Percentiles rank a stretch among this genome's conserved stretches.
Evolutionary conservation across 768 basidiomycete genomes (phyloP).

Genomic region (Termitomyces sp.): DNA sequence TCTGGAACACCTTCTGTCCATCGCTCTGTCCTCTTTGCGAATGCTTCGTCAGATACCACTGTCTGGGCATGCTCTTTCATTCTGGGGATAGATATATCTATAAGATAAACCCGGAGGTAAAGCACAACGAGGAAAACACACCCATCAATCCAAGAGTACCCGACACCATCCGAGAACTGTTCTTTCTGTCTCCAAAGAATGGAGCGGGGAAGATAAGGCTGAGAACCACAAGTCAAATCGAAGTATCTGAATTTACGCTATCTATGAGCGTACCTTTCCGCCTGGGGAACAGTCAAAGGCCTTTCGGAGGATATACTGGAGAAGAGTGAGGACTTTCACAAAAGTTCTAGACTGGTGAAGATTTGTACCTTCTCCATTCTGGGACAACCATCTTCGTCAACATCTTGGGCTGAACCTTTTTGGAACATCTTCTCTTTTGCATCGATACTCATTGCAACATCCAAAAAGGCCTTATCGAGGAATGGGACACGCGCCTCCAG

Average conservation of each 20-base stretch:
- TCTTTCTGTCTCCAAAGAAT: constrained; percentile 99
- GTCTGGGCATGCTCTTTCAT: constrained; percentile 86
- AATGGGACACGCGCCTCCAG: constrained; percentile 98
- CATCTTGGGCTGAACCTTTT: constrained; percentile 71
- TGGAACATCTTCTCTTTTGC: constrained; percentile 85
- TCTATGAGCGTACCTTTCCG: constrained; percentile 51
- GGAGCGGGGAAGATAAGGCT: constrained; percentile 91
- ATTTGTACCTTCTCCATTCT: constrained; percentile 90
- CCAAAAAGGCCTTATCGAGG: constrained; percentile 95
- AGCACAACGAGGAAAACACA: constrained; percentile 29
- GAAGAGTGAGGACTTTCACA: background rate
- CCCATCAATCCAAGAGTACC: constrained; percentile 99
- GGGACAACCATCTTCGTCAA: constrained; percentile 84
- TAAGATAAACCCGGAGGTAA: background rate
- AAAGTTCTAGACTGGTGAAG: background rate
- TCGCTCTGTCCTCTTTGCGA: constrained; percentile 67
- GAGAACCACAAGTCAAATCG: constrained; percentile 7
- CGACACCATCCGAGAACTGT: constrained; percentile 98
- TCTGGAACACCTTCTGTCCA: constrained; percentile 84
- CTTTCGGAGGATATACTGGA: constrained; percentile 90
- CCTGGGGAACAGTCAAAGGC: constrained; percentile 88
- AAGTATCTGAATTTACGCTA: background rate
- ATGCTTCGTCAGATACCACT: constrained; percentile 77
- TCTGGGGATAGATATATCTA: constrained; percentile 35
- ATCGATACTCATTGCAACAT: constrained; percentile 89